Evolutionary conservation across 2,329 filamentous ascomycete genomes (phyloP), one percentile per base, ranked within the genome.

Genomic region (Corynespora cassiicola): DNA sequence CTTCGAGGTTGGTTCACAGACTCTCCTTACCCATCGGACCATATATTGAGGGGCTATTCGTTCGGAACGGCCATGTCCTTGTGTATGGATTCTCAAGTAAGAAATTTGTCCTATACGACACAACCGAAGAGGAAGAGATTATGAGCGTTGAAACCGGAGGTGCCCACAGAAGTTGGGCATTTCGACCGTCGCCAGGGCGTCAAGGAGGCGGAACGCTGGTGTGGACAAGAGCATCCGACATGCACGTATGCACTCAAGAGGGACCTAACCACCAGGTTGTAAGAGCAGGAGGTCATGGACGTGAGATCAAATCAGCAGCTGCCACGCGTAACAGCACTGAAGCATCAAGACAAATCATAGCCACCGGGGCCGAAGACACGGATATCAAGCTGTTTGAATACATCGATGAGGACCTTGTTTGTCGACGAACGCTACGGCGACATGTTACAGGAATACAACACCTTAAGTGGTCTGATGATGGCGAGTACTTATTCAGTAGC

Each of bases 361-460:
- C 83, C 1, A 88, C 85, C 1, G 86, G 85, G 0, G 81, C 83
- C 0, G 86, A 88, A 63, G 86, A 88, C 56, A 88, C 86, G 0
- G 71, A 79, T 10, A 87, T 99, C 45, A 85, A 88, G 20, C 79
- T 97, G 19, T 95, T 84, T 77, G 66, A 72, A 23, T 76, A 78
- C 20, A 23, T 27, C 4, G 23, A 47, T 11, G 33, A 45, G 24
- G 11, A 74, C 9, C 33, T 68, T 2, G 30, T 65, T 18, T 87
- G 82, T 51, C 59, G 86, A 15, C 79, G 83, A 7, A 82, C 85
- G 0, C 67, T 96, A 14, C 85, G 89, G 50, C 82, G 81, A 37
- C 94, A 99, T 61, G 86, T 83, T 2, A 86, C 90, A 0, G 94
- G 92, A 0, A 81, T 97, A 6, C 92, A 96, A 64, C 79, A 85